phyloP scores from a whole-genome alignment of 2,329 filamentous ascomycete genomes.

The Arthrobotrys musiformis region DNA sequence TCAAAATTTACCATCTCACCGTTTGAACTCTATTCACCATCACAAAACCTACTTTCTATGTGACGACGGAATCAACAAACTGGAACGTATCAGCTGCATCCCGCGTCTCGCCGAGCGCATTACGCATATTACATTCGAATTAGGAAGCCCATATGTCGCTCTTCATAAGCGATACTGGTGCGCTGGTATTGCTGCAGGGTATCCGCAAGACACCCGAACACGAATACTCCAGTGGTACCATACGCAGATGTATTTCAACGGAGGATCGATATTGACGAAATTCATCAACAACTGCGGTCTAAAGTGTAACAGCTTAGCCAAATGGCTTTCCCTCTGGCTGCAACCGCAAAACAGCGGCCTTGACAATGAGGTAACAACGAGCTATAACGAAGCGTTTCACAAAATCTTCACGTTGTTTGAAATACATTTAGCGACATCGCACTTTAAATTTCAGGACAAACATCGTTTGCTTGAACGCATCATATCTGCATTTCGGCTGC shows the following conservation, averaged over 20 bases:
- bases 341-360: neutral
- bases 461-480: slow-evolving; percentile 34
- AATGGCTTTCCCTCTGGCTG: too few relatives aligned
- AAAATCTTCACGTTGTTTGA: slow-evolving; percentile 51
- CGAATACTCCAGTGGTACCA: slow-evolving; percentile 43
- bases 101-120: slow-evolving; percentile 26
- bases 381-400: slow-evolving; percentile 41
- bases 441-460: slow-evolving; percentile 38
- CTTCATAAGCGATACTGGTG: slow-evolving; percentile 48
- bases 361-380: slow-evolving; percentile 10
- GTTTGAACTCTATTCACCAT: slow-evolving; percentile 23
- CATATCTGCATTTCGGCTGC: slow-evolving; percentile 28
- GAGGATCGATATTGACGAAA: slow-evolving; percentile 1
- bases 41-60: slow-evolving; percentile 49
- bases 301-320: too few relatives aligned
- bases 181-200: slow-evolving; percentile 37
- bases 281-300: too few relatives aligned
- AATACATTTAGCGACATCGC: slow-evolving; percentile 29
- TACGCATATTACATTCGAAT: slow-evolving; percentile 44
- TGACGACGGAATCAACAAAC: slow-evolving; percentile 40
- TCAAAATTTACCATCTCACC: slow-evolving; percentile 16
- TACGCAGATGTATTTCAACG: slow-evolving; percentile 27
- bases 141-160: slow-evolving; percentile 40
- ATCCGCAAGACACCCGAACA: slow-evolving; percentile 32
- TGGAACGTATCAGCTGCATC: slow-evolving; percentile 24